Evolutionary conservation across 139 green algal genomes (phyloP).

Genomic region (Ettlia oleoabundans): DNA sequence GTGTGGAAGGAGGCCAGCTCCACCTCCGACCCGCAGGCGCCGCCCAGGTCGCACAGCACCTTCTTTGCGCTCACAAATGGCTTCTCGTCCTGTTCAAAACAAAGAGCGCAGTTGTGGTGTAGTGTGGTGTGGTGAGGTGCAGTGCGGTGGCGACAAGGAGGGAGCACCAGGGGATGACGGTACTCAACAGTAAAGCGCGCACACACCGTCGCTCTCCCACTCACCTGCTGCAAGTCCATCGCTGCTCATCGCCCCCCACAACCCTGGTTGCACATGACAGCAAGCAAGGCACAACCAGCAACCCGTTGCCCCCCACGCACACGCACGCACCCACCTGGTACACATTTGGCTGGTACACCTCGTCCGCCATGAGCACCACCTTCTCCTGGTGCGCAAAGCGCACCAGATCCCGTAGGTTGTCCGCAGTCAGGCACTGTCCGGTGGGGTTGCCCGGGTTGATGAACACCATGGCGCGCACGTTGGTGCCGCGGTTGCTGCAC

Average conservation of each 20-base stretch:
- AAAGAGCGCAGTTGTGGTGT: no score
- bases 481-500: slow-evolving; percentile 42
- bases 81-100: slow-evolving; percentile 80
- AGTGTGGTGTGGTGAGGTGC: no score
- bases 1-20: slow-evolving; percentile 89
- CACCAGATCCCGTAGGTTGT: slow-evolving; percentile 92
- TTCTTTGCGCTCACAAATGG: slow-evolving; percentile 88
- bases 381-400: slow-evolving; percentile 74
- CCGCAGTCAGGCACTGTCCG: slow-evolving; percentile 78
- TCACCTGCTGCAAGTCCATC: no score
- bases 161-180: no score
- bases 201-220: no score
- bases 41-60: slow-evolving; percentile 77
- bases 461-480: slow-evolving; percentile 84
- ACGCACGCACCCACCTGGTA: slow-evolving; percentile 63
- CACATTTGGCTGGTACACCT: slow-evolving; percentile 95
- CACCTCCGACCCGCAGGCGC: slow-evolving; percentile 57
- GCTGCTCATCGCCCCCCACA: no score
- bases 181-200: no score
- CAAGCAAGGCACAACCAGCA: no score
- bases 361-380: slow-evolving; percentile 93
- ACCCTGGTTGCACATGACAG: no score
- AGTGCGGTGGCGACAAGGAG: no score
- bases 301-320: no score
- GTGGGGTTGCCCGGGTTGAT: slow-evolving; percentile 99